Percentiles rank a stretch among this genome's conserved stretches.
These are phyloP conservation scores for Obelidium mucronatum DNA, from an alignment of 192 early-diverging fungal genomes.

Conservation along the genomic window DNA sequence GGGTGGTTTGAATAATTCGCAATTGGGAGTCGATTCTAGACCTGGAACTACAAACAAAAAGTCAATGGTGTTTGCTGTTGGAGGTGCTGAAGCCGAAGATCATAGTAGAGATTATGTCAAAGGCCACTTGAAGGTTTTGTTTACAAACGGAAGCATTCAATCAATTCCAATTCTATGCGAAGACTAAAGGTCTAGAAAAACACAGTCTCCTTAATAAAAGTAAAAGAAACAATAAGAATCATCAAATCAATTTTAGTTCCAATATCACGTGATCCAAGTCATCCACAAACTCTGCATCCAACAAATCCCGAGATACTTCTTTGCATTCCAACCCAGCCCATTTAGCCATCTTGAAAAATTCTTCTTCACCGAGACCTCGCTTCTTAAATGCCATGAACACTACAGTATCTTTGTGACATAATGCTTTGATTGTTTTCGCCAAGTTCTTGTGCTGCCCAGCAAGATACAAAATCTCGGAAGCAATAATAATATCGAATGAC, in stretches of 20 bases:
- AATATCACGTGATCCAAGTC: constrained; percentile 29
- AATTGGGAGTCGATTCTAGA: not conserved
- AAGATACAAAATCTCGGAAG: constrained; percentile 38
- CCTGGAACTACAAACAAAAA: not conserved
- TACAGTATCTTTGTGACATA: constrained; percentile 26
- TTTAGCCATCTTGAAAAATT: constrained; percentile 33
- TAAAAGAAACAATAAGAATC: not conserved
- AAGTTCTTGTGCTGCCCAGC: not conserved
- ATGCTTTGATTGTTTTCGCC: constrained; percentile 28
- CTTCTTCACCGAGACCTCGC: constrained; percentile 43
- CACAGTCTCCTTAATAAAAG: not conserved
- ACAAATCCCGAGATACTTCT: constrained; percentile 10
- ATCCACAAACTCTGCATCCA: constrained; percentile 9
- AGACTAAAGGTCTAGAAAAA: constrained; percentile 2
- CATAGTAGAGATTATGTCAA: constrained; percentile 5
- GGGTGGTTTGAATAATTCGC: too few species aligned
- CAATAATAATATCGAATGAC: constrained; percentile 33
- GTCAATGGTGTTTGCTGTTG: not conserved
- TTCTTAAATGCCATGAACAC: constrained; percentile 32
- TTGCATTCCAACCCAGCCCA: constrained; percentile 34
- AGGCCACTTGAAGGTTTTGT: constrained; percentile 45
- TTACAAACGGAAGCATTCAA: constrained; percentile 51
- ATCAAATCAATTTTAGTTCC: not conserved
- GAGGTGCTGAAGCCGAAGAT: not conserved
- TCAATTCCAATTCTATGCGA: constrained; percentile 50